Base-by-base conservation (phyloP, 257 asterid genomes). In the Thymus mandschuricus region DNA sequence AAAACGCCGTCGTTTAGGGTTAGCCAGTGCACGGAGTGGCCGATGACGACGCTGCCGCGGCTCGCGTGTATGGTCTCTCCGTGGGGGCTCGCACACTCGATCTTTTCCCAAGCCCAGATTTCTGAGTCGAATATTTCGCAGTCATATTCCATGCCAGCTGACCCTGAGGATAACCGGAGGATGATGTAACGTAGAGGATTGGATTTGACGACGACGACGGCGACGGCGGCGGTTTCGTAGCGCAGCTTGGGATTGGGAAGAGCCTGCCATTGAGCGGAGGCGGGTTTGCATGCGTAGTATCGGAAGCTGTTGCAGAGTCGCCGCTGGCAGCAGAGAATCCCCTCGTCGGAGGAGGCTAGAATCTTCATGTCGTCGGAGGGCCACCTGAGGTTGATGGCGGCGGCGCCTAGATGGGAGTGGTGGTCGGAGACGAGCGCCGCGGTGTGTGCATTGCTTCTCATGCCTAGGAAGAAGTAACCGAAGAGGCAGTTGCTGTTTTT, bases 61-160 rank as follows among this genome's bases (percentile, higher is more conserved):
- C 3, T 0, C 0, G 1, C 1, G 31, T 51, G 8, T 6, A 76
- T 15, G 0, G 0, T 0, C 2, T 49, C 81, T 0, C 5, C 27
- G 21, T 8, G 15, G 3, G 56, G 57, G 12, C 2, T 3, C 12
- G 72, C 0, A 2, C 55, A 12, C 5, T 60, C 15, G 10, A 3
- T 28, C 8, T 4, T n/a, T n/a, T 4, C 66, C 83, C 87, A 83
- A 3, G 3, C 21, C 83, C 78, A 70, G 0, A 3, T 3, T 46
- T 40, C 1, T 0, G 87, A 82, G 46, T 83, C 76, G 13, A 75
- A 80, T 21, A 77, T 49, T n/a, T 83, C 81, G 28, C 73, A 57
- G 0, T 3, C 2, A 13, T 75, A 21, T 4, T 8, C 13, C 7
- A 31, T n/a, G 31, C 62, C 38, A 2, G 2, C 40, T 35, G 40